phyloP scores from a whole-genome alignment of 805 yeast species.

The Priceomyces medius region DNA sequence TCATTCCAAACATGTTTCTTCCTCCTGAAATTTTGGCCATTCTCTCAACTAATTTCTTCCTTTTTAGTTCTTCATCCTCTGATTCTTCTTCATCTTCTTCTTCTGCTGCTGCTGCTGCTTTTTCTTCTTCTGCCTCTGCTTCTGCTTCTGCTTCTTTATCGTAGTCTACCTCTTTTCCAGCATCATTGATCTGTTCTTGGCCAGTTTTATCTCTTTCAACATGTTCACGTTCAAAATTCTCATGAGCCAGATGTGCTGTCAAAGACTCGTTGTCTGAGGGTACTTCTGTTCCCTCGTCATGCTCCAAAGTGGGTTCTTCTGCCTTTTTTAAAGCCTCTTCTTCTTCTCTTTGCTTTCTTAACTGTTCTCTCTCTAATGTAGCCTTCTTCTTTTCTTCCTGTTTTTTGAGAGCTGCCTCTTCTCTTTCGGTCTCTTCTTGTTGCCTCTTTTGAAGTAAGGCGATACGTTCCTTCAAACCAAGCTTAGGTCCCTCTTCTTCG shows the following conservation, averaged over 20 bases:
- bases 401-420: slow-evolving; percentile 55
- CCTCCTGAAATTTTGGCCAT: slow-evolving; percentile 97
- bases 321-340: slow-evolving; percentile 17
- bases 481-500: slow-evolving; percentile 63
- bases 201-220: too few relatives aligned
- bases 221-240: not conserved
- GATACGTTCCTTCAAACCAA: slow-evolving; percentile 85
- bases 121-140: slow-evolving; percentile 13
- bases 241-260: slow-evolving; percentile 1
- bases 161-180: slow-evolving; percentile 3
- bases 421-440: slow-evolving; percentile 73
- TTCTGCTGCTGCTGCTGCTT: slow-evolving; percentile 22
- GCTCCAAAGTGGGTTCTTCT: slow-evolving; percentile 8
- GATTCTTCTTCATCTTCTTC: slow-evolving; percentile 57
- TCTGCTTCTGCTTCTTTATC: slow-evolving; percentile 10
- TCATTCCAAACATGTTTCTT: slow-evolving; percentile 74
- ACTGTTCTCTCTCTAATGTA: slow-evolving; percentile 17
- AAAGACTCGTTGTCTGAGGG: too few relatives aligned
- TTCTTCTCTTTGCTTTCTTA: slow-evolving; percentile 27
- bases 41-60: slow-evolving; percentile 78
- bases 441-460: slow-evolving; percentile 80
- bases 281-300: slow-evolving; percentile 4
- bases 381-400: slow-evolving; percentile 49
- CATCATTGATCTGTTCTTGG: not conserved
- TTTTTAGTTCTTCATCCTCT: slow-evolving; percentile 73